A percentile compares a stretch with the other conserved stretches of the same genome.
These are phyloP conservation scores for Microcyclospora pomicola DNA, from an alignment of 2,329 filamentous ascomycete species.

Conservation along the genomic window DNA sequence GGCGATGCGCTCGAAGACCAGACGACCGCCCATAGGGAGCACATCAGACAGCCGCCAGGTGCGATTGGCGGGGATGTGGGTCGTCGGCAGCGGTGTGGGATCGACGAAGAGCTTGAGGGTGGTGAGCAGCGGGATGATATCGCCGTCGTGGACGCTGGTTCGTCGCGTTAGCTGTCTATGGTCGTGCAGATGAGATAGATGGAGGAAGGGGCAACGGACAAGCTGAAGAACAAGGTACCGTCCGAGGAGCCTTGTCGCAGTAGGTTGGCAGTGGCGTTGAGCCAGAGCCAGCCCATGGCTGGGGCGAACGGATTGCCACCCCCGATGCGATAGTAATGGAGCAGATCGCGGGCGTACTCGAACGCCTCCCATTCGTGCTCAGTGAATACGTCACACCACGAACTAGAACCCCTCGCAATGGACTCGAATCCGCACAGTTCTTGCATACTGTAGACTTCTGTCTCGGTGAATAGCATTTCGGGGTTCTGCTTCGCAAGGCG, in stretches of 20 bases:
- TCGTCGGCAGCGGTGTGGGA: slow-evolving; percentile 32
- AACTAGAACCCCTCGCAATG: slow-evolving; percentile 37
- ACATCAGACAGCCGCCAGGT: slow-evolving; percentile 43
- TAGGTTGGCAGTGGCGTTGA: slow-evolving; percentile 42
- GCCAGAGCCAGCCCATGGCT: slow-evolving; percentile 44
- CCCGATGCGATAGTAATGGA: slow-evolving; percentile 46
- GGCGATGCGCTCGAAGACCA: slow-evolving; percentile 40
- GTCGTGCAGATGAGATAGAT: not conserved
- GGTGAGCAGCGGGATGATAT: slow-evolving; percentile 42
- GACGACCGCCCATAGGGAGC: slow-evolving; percentile 43
- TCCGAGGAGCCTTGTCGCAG: slow-evolving; percentile 29
- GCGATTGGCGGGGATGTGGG: slow-evolving; percentile 30
- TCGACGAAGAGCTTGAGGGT: slow-evolving; percentile 37
- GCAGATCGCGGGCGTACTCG: slow-evolving; percentile 44
- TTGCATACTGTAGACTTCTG: slow-evolving; percentile 46
- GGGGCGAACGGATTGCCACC: slow-evolving; percentile 41
- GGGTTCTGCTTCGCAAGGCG: slow-evolving; percentile 32
- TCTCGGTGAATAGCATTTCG: slow-evolving; percentile 28
- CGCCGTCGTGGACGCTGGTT: slow-evolving; percentile 42
- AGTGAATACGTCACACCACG: slow-evolving; percentile 44
- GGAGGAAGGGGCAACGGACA: slow-evolving; percentile 26
- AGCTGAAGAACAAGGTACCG: slow-evolving; percentile 43
- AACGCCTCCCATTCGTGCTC: slow-evolving; percentile 40
- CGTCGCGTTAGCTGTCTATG: not conserved
- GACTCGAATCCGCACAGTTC: slow-evolving; percentile 49